Percentiles rank a stretch among this genome's conserved stretches.
Conservation (phyloP, 768 basidiomycete species). For the Hebeloma cylindrosporum region DNA sequence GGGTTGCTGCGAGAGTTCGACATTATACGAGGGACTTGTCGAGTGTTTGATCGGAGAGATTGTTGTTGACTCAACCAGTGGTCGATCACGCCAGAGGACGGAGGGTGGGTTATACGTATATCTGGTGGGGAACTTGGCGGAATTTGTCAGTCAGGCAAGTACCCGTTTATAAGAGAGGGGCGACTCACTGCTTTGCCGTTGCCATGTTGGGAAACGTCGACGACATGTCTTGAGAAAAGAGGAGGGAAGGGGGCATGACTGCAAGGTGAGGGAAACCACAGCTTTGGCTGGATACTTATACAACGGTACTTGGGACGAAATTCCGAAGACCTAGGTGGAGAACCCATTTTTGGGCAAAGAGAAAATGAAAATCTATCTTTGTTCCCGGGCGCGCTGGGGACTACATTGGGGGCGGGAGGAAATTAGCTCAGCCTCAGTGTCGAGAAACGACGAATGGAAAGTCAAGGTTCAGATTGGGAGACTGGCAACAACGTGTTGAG, state of each 20-base stretch:
- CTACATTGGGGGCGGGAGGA: slow-evolving; percentile 15
- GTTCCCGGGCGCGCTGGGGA: slow-evolving; percentile 18
- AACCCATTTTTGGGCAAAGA: slow-evolving; percentile 19
- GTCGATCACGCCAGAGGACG: slow-evolving; percentile 5
- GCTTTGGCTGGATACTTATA: slow-evolving; percentile 26
- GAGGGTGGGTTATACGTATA: slow-evolving; percentile 3
- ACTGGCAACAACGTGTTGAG: slow-evolving; percentile 18
- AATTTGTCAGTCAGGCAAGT: slow-evolving; percentile 5
- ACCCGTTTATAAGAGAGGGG: slow-evolving; percentile 12
- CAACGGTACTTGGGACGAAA: slow-evolving; percentile 23
- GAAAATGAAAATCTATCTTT: slow-evolving; percentile 21
- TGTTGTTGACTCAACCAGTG: slow-evolving; percentile 21
- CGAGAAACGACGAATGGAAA: slow-evolving; percentile 27
- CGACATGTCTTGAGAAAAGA: slow-evolving; percentile 23
- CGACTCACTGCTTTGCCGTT: slow-evolving; percentile 26
- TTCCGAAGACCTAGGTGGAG: slow-evolving; percentile 19
- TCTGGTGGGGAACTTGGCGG: slow-evolving; percentile 7
- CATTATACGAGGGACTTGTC: slow-evolving; percentile 8
- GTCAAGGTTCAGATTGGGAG: slow-evolving; percentile 16
- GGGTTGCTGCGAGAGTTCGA: slow-evolving; percentile 1
- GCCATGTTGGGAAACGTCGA: slow-evolving; percentile 19
- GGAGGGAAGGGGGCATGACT: slow-evolving; percentile 20
- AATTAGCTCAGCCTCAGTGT: slow-evolving; percentile 29
- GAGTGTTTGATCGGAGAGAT: slow-evolving; percentile 10
- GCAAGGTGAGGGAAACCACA: slow-evolving; percentile 14